Conservation (phyloP, 2,329 filamentous ascomycete species). For the Triangularia setosa region DNA sequence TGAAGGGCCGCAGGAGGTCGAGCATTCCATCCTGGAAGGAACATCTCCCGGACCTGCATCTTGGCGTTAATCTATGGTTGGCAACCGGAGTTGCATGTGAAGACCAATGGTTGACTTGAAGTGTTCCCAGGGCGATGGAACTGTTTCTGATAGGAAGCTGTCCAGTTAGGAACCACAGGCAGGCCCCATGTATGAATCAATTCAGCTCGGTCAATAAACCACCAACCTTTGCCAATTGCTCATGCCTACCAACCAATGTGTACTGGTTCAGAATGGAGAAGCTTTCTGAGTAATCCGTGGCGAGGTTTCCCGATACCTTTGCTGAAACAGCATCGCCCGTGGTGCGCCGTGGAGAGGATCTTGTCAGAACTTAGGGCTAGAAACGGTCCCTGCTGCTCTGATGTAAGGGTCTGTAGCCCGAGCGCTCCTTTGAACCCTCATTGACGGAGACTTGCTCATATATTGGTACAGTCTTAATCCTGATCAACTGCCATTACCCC, state of each 20-base stretch:
- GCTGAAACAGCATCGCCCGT: constrained; percentile 17
- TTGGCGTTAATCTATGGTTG: neutral
- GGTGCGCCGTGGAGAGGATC: constrained; percentile 14
- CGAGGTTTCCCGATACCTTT: constrained; percentile 11
- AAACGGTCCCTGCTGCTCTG: constrained; percentile 1
- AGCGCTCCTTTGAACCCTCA: neutral
- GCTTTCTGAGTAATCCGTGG: constrained; percentile 1
- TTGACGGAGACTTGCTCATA: neutral
- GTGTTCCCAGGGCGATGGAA: constrained; percentile 12
- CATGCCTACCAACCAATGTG: neutral
- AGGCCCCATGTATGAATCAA: neutral
- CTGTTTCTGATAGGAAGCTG: constrained; percentile 15
- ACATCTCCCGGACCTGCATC: neutral
- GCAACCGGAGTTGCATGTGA: constrained; percentile 5
- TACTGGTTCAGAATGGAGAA: neutral
- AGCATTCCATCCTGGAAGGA: neutral
- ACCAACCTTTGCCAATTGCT: neutral
- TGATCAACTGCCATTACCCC: neutral
- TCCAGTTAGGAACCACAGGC: neutral
- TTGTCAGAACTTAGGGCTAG: constrained; percentile 1
- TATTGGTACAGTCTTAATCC: neutral
- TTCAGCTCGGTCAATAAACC: neutral
- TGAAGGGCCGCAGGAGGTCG: neutral
- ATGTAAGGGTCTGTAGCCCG: constrained; percentile 4
- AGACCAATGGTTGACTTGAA: constrained; percentile 4